Evolutionary conservation across 1,284 basidiomycete genomes (phyloP), one percentile per base, ranked within the genome.

Genomic region (Sporisorium scitamineum): DNA sequence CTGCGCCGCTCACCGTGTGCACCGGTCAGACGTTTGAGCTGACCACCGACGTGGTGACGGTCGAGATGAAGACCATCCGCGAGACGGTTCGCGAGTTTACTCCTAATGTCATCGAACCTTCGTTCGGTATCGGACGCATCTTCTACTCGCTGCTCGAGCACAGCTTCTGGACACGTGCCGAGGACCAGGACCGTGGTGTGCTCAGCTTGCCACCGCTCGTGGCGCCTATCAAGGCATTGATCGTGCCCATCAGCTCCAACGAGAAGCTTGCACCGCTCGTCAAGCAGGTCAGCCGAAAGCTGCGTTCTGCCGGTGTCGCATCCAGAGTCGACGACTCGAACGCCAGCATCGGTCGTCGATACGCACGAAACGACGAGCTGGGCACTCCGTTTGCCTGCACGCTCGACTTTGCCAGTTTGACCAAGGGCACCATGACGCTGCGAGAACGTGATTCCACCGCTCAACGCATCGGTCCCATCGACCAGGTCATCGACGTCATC

Each of bases 91-190:
- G 96, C 80, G 95, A 97, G 87, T 98, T 90, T 87, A 94, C 91
- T 53, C 96, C 96, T 52, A 98, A 98, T 87, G 96, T 99, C 86
- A 97, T 98, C 85, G 96, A 98, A 86, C 96, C 96, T 29, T 99
- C 97, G 20, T 98, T 98, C 87, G 96, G 97, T 80, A 91, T 99
- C 80, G 96, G 96, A 64, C 93, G 96, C 67, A 97, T 99, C 83
- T 89, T 98, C 53, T 98, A 98, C 87, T 91, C 91, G 39, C 88
- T 98, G 57, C 90, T 99, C 53, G 96, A 99, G 87, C 96, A 99
- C 88, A 91, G 90, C 80, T 99, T 93, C 89, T 98, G 96, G 96
- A 90, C 91, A 64, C 91, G 96, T 85, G 95, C 94, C 84, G 91
- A 94, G 83, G 92, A 89, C 60, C 68, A 72, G 65, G 74, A 83